A percentile compares a stretch with the other conserved stretches of the same genome.
Conservation (phyloP, 1,139 yeast species). For the Diutina neorugosa region DNA sequence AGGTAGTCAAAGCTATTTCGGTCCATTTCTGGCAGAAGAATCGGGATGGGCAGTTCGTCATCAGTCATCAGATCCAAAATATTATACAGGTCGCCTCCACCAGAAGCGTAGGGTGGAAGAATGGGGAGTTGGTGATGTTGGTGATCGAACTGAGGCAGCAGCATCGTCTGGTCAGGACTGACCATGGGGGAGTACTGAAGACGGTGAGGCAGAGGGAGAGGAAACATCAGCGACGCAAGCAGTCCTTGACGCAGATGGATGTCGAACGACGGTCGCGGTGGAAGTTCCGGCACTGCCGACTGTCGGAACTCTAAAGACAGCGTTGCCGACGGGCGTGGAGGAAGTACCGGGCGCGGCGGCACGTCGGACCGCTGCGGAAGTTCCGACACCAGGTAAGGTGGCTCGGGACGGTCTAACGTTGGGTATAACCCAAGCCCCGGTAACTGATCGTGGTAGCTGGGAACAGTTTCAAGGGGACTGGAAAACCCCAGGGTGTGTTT, state of each 20-base stretch:
- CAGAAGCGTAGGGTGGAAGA: not conserved
- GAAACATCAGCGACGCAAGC: constrained; percentile 3
- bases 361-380: not conserved
- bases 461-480: not conserved
- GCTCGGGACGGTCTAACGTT: not conserved
- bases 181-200: not conserved
- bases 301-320: not conserved
- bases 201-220: not conserved
- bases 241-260: not conserved
- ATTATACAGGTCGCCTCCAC: not conserved
- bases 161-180: not conserved
- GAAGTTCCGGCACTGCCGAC: not conserved
- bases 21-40: not conserved
- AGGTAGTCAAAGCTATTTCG: constrained; percentile 27
- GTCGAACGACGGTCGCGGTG: not conserved
- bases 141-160: not conserved
- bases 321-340: not conserved
- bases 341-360: not conserved
- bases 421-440: not conserved
- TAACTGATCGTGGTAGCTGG: not conserved
- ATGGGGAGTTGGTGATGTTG: not conserved
- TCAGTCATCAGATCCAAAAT: constrained; percentile 2
- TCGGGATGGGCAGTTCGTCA: not conserved
- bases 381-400: not conserved
- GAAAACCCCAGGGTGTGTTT: not conserved